Evolutionary conservation across 1,284 basidiomycete species (phyloP), one percentile per base, ranked within the genome.

Genomic region (Papiliotrema nemorosa): DNA sequence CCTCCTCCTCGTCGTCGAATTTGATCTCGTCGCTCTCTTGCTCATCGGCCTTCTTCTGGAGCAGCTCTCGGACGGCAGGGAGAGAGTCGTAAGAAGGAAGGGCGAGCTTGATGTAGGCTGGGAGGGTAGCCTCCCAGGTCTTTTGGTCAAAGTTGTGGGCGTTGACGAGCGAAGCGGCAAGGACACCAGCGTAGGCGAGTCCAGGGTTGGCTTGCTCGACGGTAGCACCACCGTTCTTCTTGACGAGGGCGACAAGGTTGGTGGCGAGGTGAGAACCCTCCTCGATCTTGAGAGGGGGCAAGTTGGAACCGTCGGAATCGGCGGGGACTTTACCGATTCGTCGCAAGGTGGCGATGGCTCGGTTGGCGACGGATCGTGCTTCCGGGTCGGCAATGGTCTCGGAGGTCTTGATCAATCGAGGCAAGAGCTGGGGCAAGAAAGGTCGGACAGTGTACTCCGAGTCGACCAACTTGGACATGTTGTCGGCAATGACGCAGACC

Each of bases 391-490:
- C 91, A 55, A 96, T 90, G 66, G 86, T 83, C 59, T 83, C 82
- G 80, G 91, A 86, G 62, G 92, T 85, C 84, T 96, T 96, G 81
- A 97, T 83, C 53, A 97, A 82, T 67, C 89, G 89, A 44, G 93
- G 93, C 60, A 97, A 84, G 49, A 97, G 85, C 78, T 90, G 91
- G 70, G 91, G 91, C 62, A 97, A 76, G 87, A 97, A 97, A 59
- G 92, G 93, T 65, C 93, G 87, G 76, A 97, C 91, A 51, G 90
- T 94, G 78, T 90, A 80, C 62, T 88, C 83, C 47, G 90, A 94
- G 80, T 96, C 92, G 75, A 97, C 93, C 69, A 97, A 86, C 81
- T 96, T 97, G 74, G 92, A 78, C 92, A 97, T 97, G 85, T 97
- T 97, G 81, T 97, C 93, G 70, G 89, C 82, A 66, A 97, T 96